Evolutionary conservation across 148 eudicot genomes (phyloP).

Genomic region (Arctostaphylos glauca): DNA sequence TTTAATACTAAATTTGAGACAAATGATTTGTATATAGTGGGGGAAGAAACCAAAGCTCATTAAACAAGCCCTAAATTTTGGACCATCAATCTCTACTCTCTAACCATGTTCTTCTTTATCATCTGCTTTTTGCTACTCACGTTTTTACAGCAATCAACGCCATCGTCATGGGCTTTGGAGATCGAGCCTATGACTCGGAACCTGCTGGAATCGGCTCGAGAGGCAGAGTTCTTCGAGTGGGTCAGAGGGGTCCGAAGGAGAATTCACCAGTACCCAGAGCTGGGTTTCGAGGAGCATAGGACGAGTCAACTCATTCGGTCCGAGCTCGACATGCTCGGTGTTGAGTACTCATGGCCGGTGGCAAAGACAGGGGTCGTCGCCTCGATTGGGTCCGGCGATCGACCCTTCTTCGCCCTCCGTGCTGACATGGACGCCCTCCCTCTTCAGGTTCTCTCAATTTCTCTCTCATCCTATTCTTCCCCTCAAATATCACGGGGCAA

Average conservation of each 20-base stretch:
- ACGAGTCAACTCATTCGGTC: slow-evolving; percentile 62
- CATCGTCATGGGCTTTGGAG: slow-evolving; percentile 13
- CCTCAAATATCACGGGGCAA: no score
- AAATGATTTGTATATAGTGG: no score
- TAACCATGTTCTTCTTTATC: background rate
- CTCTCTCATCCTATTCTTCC: background rate
- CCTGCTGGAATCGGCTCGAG: slow-evolving; percentile 49
- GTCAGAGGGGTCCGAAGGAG: slow-evolving; percentile 49
- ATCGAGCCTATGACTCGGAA: slow-evolving; percentile 34
- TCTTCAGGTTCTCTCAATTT: slow-evolving; percentile 41
- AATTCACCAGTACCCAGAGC: slow-evolving; percentile 63
- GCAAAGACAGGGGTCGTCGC: slow-evolving; percentile 66
- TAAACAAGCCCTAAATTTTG: no score
- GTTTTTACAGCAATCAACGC: background rate
- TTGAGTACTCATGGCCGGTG: slow-evolving; percentile 56
- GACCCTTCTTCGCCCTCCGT: slow-evolving; percentile 57
- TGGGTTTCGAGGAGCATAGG: slow-evolving; percentile 49
- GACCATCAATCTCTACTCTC: no score
- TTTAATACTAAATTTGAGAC: no score
- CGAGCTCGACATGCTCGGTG: slow-evolving; percentile 53
- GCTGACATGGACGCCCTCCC: slow-evolving; percentile 85
- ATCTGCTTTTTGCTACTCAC: background rate
- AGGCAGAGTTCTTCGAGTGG: slow-evolving; percentile 51
- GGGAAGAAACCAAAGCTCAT: no score
- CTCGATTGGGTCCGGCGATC: slow-evolving; percentile 52